phyloP scores from a whole-genome alignment of 2,329 filamentous ascomycete genomes.

The Penicillium sp. region DNA sequence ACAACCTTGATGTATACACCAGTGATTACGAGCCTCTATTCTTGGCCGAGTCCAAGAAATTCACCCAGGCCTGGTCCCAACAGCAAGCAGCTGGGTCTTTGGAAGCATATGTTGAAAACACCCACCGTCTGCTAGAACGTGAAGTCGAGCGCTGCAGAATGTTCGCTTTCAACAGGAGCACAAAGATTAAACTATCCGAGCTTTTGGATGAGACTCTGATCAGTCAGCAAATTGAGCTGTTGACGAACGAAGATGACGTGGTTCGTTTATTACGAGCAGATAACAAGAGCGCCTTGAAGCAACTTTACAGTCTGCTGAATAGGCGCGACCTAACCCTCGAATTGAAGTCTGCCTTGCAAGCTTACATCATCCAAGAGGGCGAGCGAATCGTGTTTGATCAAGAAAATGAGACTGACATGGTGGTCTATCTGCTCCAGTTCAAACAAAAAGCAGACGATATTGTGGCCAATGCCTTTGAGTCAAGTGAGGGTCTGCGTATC shows the following conservation, averaged over 20 bases:
- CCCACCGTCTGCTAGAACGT: slow-evolving; percentile 66
- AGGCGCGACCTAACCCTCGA: slow-evolving; percentile 70
- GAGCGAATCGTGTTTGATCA: slow-evolving; percentile 78
- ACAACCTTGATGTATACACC: slow-evolving; percentile 80
- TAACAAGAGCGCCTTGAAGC: slow-evolving; percentile 69
- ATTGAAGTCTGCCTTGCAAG: slow-evolving; percentile 72
- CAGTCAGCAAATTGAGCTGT: slow-evolving; percentile 63
- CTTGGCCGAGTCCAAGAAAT: slow-evolving; percentile 66
- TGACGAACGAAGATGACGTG: slow-evolving; percentile 69
- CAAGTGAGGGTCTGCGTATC: slow-evolving; percentile 75
- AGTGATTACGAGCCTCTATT: slow-evolving; percentile 78
- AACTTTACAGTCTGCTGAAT: slow-evolving; percentile 75
- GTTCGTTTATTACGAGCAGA: slow-evolving; percentile 71
- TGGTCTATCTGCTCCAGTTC: slow-evolving; percentile 76
- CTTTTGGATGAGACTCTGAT: slow-evolving; percentile 74
- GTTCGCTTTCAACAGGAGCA: slow-evolving; percentile 80
- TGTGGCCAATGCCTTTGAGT: slow-evolving; percentile 73
- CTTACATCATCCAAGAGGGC: slow-evolving; percentile 77
- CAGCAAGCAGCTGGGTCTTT: slow-evolving; percentile 65
- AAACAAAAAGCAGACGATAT: slow-evolving; percentile 77
- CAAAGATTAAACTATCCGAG: slow-evolving; percentile 73
- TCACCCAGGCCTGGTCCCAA: slow-evolving; percentile 70
- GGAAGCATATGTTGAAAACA: slow-evolving; percentile 73
- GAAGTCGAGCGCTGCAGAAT: slow-evolving; percentile 78
- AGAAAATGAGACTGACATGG: slow-evolving; percentile 79